A percentile compares a stretch with the other conserved stretches of the same genome.
Evolutionary conservation across 345 rosid genomes (phyloP).

Genomic region (Adansonia digitata): DNA sequence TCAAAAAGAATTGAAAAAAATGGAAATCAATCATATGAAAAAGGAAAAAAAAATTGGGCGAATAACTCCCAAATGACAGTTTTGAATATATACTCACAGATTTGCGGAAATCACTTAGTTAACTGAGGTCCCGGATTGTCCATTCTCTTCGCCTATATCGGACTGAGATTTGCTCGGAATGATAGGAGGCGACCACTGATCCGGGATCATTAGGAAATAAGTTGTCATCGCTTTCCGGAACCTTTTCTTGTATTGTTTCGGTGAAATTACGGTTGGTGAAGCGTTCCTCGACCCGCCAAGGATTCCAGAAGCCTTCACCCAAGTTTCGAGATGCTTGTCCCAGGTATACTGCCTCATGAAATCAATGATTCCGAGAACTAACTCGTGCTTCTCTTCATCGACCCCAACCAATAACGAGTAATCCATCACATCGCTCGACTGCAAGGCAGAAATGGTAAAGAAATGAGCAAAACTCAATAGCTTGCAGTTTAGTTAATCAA

Average conservation of each 20-base stretch:
- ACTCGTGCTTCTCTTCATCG: conserved; percentile 80
- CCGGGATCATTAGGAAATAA: conserved; percentile 94
- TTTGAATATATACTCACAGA: conserved; percentile 32
- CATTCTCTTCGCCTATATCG: conserved; percentile 58
- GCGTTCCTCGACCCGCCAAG: conserved; percentile 80
- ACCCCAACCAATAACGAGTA: conserved; percentile 90
- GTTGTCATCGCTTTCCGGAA: conserved; percentile 70
- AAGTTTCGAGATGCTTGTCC: conserved; percentile 97
- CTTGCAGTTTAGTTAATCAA: background rate
- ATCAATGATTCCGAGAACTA: conserved; percentile 89
- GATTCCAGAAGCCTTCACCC: conserved; percentile 89
- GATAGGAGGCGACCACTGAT: conserved; percentile 82
- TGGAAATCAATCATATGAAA: conserved; percentile 14
- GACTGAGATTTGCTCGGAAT: conserved; percentile 48
- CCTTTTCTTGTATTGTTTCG: conserved; percentile 89
- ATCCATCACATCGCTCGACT: conserved; percentile 93
- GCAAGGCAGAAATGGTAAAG: conserved; percentile 20
- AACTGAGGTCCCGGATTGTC: conserved; percentile 34
- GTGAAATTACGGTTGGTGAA: conserved; percentile 90
- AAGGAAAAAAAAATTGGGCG: conserved; percentile 3
- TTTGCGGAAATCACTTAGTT: conserved; percentile 31
- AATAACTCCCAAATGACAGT: conserved; percentile 10
- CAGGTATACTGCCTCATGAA: conserved; percentile 97
- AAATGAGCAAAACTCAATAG: conserved; percentile 2
- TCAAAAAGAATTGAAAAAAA: conserved; percentile 19